Conservation (phyloP, 2,329 filamentous ascomycete species). For the Penicillium polonicum region DNA sequence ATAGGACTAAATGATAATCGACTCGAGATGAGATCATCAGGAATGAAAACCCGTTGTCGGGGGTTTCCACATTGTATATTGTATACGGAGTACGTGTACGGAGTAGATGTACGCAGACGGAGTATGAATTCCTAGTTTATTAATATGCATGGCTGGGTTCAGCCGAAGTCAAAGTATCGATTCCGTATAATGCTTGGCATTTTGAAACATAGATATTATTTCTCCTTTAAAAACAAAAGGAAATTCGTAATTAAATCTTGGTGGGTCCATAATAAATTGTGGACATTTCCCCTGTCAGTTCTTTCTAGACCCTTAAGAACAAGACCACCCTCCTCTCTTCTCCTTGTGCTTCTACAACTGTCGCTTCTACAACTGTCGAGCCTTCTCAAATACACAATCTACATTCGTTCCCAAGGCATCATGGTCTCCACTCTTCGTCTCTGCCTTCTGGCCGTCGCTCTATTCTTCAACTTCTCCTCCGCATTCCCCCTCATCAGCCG, state of each 20-base stretch:
- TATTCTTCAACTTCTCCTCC: constrained; percentile 12
- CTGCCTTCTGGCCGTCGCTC: constrained; percentile 4
- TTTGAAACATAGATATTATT: background rate
- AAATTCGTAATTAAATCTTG: background rate
- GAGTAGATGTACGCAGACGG: background rate
- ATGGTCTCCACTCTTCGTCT: constrained; percentile 11
- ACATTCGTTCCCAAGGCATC: background rate
- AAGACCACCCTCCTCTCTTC: background rate
- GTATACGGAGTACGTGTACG: background rate
- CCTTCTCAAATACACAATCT: background rate
- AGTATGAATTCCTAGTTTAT: background rate
- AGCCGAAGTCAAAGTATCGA: constrained; percentile 1
- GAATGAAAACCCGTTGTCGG: constrained; percentile 6
- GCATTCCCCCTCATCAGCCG: constrained; percentile 22
- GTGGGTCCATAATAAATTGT: constrained; percentile 10
- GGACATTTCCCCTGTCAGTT: constrained; percentile 3
- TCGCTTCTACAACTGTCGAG: no score
- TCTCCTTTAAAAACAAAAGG: background rate
- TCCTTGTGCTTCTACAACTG: background rate
- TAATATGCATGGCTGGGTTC: background rate
- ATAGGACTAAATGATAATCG: constrained; percentile 6
- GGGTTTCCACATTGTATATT: background rate
- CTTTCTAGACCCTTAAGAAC: background rate
- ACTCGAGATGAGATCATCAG: constrained; percentile 6
- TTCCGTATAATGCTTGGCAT: constrained; percentile 4